Evolutionary conservation across 1,139 yeast species (phyloP).

Genomic region (Kodamaea sp.): DNA sequence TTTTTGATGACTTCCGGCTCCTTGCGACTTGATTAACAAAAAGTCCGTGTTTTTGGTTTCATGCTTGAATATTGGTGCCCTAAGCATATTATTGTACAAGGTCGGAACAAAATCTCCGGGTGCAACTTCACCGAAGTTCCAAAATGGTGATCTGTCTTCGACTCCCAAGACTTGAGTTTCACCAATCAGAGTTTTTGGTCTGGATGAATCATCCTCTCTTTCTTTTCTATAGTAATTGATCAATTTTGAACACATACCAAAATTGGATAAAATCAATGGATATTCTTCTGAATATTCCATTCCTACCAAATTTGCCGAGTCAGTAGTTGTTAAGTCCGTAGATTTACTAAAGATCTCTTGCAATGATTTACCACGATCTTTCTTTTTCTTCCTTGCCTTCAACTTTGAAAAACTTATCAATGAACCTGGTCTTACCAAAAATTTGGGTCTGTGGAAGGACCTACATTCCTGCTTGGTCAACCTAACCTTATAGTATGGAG

Average conservation of each 20-base stretch:
- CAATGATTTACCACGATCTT: constrained; percentile 81
- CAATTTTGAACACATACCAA: constrained; percentile 95
- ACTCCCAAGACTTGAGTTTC: constrained; percentile 95
- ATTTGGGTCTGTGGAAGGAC: constrained; percentile 77
- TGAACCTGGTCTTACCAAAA: constrained; percentile 77
- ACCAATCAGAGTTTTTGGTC: constrained; percentile 89
- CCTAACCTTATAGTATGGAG: constrained; percentile 87
- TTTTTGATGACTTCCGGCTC: constrained; percentile 65
- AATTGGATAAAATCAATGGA: constrained; percentile 80
- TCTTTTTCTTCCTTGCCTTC: constrained; percentile 82
- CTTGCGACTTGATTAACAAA: constrained; percentile 74
- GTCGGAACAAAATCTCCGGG: constrained; percentile 95
- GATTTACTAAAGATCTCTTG: constrained; percentile 72
- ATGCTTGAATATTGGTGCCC: constrained; percentile 94
- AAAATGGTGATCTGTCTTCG: constrained; percentile 94
- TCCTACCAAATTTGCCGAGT: constrained; percentile 72
- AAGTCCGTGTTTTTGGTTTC: constrained; percentile 81
- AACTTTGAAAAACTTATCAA: constrained; percentile 72
- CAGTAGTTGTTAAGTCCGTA: constrained; percentile 80
- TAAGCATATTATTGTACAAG: constrained; percentile 81
- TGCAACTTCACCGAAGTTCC: constrained; percentile 98
- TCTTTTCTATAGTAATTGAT: constrained; percentile 91
- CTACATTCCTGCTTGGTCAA: constrained; percentile 71
- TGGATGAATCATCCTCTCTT: constrained; percentile 73
- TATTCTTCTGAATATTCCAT: constrained; percentile 91